Evolutionary conservation across 1,139 yeast species (phyloP), one percentile per base, ranked within the genome.

Genomic region (Meyerozyma carpophila): DNA sequence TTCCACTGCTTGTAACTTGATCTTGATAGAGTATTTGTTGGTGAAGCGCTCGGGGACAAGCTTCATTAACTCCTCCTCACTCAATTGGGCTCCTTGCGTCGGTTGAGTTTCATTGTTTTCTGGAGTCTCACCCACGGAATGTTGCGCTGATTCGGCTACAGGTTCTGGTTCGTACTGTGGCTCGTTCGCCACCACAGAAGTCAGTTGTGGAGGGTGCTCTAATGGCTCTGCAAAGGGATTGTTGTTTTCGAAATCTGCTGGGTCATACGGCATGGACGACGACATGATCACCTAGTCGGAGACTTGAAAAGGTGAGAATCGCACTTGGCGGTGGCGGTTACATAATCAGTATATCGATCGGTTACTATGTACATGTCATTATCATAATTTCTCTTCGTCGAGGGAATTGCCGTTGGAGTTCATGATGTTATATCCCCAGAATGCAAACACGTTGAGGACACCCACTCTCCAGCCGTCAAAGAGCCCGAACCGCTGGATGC

Each of bases 401-500:
- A 65, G 48, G 54, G 72, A 60, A 54, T 73, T 51, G 61, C 82
- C 58, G 46, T 76, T 79, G 50, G 76, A 77, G 48, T 78, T 75
- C 49, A 84, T 57, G 40, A 88, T 73, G 41, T 79, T 77, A 51
- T 89, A 79, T 5, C 96, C 93, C 86, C 95, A 90, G 47, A 83
- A 84, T 18, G 96, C 93, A 43, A 87, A 63, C 9, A 87, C 78
- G 49, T 93, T 89, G 52, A 88, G 63, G 11, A 86, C 73, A 14
- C 95, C 94, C 34, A 89, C 82, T 61, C 90, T 77, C 97, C 98
- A 93, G 39, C 98, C 98, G 53, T 91, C 79, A 72, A 88, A 90
- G 44, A 90, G 69, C 1, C 73, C 73, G 44, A 68, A 54, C 32
- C 50, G 69, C 59, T 46, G 53, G 16, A 60, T 39, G 36, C 52